phyloP scores from a whole-genome alignment of 2,329 filamentous ascomycete genomes.

The Emmonsiellopsis sp. region DNA sequence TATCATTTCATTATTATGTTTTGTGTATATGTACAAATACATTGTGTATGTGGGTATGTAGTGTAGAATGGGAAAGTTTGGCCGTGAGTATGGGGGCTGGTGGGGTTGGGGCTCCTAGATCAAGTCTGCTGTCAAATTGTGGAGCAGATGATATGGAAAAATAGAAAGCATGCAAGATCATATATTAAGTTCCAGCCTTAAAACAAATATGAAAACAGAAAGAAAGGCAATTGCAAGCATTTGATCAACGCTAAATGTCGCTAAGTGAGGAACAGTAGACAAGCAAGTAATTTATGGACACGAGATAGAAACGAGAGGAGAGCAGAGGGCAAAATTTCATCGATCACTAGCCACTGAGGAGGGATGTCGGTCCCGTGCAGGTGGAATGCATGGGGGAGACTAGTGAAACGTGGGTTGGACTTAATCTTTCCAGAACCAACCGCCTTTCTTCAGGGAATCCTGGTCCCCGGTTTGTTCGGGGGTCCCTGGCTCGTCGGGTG shows the following conservation, averaged over 20 bases:
- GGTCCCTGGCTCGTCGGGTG: neutral
- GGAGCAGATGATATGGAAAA: neutral
- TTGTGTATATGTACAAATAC: too few relatives aligned
- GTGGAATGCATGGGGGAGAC: neutral
- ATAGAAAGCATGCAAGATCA: neutral
- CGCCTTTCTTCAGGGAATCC: constrained; percentile 5
- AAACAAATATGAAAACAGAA: neutral
- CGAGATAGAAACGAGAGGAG: neutral
- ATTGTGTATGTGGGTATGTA: neutral
- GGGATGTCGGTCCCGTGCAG: too few relatives aligned
- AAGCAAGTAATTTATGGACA: neutral
- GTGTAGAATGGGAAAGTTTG: too few relatives aligned
- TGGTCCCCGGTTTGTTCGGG: neutral
- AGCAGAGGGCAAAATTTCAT: neutral
- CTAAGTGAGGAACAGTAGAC: neutral
- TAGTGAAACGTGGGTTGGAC: neutral
- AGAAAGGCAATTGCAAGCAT: neutral
- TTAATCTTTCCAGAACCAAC: constrained; percentile 34
- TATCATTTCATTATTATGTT: too few relatives aligned
- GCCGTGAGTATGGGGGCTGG: too few relatives aligned
- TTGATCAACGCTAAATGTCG: neutral
- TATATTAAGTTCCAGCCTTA: constrained; percentile 1
- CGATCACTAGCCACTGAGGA: neutral
- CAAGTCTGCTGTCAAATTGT: neutral
- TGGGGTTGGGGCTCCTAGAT: too few relatives aligned